Evolutionary conservation across 1,139 yeast species (phyloP), one percentile per base, ranked within the genome.

Genomic region (Arxiozyma slooffiae): DNA sequence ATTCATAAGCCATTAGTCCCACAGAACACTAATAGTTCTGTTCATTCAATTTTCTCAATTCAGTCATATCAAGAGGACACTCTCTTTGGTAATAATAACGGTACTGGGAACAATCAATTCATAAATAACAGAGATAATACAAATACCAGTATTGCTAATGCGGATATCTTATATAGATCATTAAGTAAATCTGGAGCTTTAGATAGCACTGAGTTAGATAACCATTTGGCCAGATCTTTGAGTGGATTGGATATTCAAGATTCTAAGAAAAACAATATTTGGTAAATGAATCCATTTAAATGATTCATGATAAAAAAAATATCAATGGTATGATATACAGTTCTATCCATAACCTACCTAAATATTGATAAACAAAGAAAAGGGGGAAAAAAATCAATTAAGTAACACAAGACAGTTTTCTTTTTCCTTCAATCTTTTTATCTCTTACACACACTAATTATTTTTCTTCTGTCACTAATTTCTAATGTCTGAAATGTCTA

Each of bases 1-100:
- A 26, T 44, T 43, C 44, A 51, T 8, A 54, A 52, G 38, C 59
- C 58, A 30, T 49, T 66, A 46, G 53, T 56, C 6, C 62, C 67
- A 5, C 70, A 66, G 50, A 58, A 64, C 46, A 66, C 69, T 8
- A 60, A 63, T 47, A 67, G 68, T 4, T 63, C 68, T 7, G 53
- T 62, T 11, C 68, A 66, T 43, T 65, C 70, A 2, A 63, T 63
- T 48, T 62, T 58, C 41, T 65, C 69, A 3, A 46, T 60, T 22
- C 67, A 64, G 23, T 65, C 69, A 8, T 57, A 57, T 40, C 62
- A 61, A 47, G 66, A 62, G 45, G 63, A 58, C 23, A 17, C 41
- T 11, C 38, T 22, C 7, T 23, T 30, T 30, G 26, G 23, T n/a
- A 41, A 41, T 16, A 39, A 20, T 21, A 38, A 51, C 49, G 38